Base-by-base conservation (phyloP, 345 rosid genomes). In the Diplotaxis tenuifolia region DNA sequence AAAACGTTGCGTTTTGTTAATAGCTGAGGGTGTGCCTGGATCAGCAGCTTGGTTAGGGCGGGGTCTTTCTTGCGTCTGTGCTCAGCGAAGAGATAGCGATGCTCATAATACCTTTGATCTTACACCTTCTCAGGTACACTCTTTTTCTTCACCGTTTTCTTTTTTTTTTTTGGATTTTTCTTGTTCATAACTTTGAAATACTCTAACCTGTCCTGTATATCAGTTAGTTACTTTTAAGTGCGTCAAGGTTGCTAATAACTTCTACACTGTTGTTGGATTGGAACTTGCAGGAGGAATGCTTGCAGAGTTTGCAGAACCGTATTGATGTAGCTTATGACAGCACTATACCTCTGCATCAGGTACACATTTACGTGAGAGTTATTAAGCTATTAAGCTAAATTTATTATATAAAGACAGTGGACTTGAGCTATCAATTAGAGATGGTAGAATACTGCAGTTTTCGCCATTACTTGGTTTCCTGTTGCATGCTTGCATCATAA, bases 11-110 rank as follows among this genome's bases (percentile, higher is more conserved):
- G 20, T 56, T 84, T 79, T 86, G 80, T 82, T 86, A 61, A 36
- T 87, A 89, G 98, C 88, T 81, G 98, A 94, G 85, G 98, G 82
- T 80, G 97, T 87, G 68, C 95, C 96, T 77, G 98, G 98, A 84
- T 94, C 98, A 63, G 91, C 98, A 76, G 99, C 99, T 53, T 91
- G 97, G 96, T 84, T 91, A 67, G 99, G 96, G n/a, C 81, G 93
- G 78, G 99, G 99, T 71, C 96, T 95, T 79, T 95, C 99, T 25
- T 95, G 99, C 65, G 99, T 95, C 52, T 95, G 99, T 59, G 99
- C 91, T 68, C 99, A 95, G 84, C 87, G 94, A 82, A 83, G 96
- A 83, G 99, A 88, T 76, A 88, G 82, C 63, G 97, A 95, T 67
- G 81, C 87, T 59, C 86, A 93, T 68, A 90, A 96, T 21, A 89